phyloP scores from a whole-genome alignment of 2,329 filamentous ascomycete species.

The Rutstroemia sp. region DNA sequence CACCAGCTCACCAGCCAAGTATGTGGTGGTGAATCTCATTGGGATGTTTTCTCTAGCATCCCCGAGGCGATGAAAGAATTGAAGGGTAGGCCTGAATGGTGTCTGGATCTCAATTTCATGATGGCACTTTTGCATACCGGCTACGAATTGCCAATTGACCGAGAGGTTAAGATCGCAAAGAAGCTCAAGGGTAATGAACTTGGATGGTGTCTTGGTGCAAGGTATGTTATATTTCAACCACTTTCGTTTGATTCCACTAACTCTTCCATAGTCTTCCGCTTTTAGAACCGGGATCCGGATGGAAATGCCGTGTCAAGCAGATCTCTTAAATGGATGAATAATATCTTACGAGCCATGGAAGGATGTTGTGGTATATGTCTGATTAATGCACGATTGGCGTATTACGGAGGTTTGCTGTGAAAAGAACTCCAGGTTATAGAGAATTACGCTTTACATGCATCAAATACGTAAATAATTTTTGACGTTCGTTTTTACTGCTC shows the following conservation, averaged over 20 bases:
- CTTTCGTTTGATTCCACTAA: constrained; percentile 30
- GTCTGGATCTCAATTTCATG: constrained; percentile 96
- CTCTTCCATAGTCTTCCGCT: constrained; percentile 62
- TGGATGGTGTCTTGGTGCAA: constrained; percentile 95
- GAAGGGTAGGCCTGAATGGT: constrained; percentile 76
- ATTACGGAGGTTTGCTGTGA: neutral
- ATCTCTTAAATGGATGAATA: constrained; percentile 43
- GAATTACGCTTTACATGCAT: neutral
- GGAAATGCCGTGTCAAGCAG: constrained; percentile 81
- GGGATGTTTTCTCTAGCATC: constrained; percentile 74
- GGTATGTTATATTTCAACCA: constrained; percentile 48
- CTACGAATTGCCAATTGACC: constrained; percentile 94
- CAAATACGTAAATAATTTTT: neutral
- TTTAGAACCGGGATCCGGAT: constrained; percentile 73
- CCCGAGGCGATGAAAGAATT: constrained; percentile 76
- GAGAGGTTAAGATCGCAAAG: constrained; percentile 97
- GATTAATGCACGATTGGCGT: constrained; percentile 7
- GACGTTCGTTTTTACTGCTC: neutral
- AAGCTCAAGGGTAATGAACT: constrained; percentile 97
- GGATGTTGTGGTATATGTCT: neutral
- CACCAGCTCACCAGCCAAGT: constrained; percentile 79
- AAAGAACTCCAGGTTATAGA: neutral
- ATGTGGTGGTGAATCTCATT: constrained; percentile 68
- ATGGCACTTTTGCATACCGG: constrained; percentile 85
- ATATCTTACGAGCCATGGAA: neutral